Evolutionary conservation across 768 basidiomycete genomes (phyloP).

Genomic region (Mycena rebaudengoi): DNA sequence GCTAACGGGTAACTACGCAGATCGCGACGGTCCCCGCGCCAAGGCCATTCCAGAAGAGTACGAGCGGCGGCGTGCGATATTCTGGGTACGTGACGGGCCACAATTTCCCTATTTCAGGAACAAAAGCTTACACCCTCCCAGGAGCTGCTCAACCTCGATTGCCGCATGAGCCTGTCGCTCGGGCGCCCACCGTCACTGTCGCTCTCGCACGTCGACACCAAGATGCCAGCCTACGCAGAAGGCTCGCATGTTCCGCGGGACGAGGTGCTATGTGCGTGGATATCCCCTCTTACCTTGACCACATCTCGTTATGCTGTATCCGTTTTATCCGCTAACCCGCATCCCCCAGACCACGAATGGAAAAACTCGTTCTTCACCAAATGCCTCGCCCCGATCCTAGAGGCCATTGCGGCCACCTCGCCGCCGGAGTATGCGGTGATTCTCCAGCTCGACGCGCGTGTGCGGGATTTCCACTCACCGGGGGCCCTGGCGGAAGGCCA

Average conservation of each 20-base stretch:
- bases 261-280: conserved; percentile 62
- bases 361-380: conserved; percentile 71
- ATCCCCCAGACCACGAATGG: conserved; percentile 81
- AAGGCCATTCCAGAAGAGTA: conserved; percentile 78
- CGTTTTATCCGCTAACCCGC: conserved; percentile 27
- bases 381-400: conserved; percentile 70
- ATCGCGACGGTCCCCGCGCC: conserved; percentile 70
- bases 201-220: conserved; percentile 70
- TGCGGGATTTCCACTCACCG: conserved; percentile 66
- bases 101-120: too few species aligned
- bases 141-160: conserved; percentile 76
- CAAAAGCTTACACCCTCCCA: conserved; percentile 6
- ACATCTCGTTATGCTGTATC: neutral
- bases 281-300: conserved; percentile 10
- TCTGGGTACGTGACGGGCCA: conserved; percentile 64
- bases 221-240: conserved; percentile 48
- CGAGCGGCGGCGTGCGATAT: conserved; percentile 71
- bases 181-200: conserved; percentile 77
- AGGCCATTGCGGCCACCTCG: conserved; percentile 61
- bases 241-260: conserved; percentile 52
- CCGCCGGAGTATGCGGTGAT: conserved; percentile 61
- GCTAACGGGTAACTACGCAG: conserved; percentile 41
- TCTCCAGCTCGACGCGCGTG: conserved; percentile 59
- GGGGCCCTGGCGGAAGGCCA: conserved; percentile 56
- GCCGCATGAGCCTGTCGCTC: conserved; percentile 74